Base-by-base conservation (phyloP, 208 protist species). In the Giardia duodenalis region DNA sequence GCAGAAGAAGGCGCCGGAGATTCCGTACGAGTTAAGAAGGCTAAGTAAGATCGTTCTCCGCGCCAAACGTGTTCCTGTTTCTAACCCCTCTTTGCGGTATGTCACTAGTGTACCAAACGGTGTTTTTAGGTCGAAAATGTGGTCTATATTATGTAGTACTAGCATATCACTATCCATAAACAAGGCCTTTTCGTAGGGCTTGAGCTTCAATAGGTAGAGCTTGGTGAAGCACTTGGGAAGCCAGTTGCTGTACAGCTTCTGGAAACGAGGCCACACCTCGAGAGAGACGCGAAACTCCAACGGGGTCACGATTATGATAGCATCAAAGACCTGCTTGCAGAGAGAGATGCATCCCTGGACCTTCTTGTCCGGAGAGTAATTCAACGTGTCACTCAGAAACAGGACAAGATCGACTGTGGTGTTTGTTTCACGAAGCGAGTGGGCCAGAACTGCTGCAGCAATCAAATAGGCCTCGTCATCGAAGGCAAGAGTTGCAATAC, bases 1-100 rank as follows among this genome's bases (percentile, higher is more conserved):
- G 42, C 86, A 89, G 86, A 89, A 89, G 42, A 89, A 89, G 4
- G 86, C 86, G 19, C 86, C 86, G 44, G 86, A 89, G 44, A 89
- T 89, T 19, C 86, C 86, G 44, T 89, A 89, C 3, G 22, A 4
- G 4, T 89, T 89, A 44, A 89, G 4, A 45, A 89, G 44, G 4
- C 22, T 44, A 19, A 45, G 4, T 19, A 46, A 19, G 4, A 89
- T 19, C 44, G 4, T 19, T 19, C 4, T 42, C 4, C 42, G 4
- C 3, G 4, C 44, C 3, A 89, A 45, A 19, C 42, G 4, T 45
- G 10, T n/a, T 44, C 86, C 86, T 19, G 22, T 89, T 45, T n/a
- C 39, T 44, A 89, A 45, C 42, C 86, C 86, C 10, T n/a, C 86
- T 45, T 89, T 89, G 44, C 44, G 19, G 19, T 89, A 19, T 45